phyloP scores from a whole-genome alignment of 2,329 filamentous ascomycete genomes.

The Diaporthe citrichinensis region DNA sequence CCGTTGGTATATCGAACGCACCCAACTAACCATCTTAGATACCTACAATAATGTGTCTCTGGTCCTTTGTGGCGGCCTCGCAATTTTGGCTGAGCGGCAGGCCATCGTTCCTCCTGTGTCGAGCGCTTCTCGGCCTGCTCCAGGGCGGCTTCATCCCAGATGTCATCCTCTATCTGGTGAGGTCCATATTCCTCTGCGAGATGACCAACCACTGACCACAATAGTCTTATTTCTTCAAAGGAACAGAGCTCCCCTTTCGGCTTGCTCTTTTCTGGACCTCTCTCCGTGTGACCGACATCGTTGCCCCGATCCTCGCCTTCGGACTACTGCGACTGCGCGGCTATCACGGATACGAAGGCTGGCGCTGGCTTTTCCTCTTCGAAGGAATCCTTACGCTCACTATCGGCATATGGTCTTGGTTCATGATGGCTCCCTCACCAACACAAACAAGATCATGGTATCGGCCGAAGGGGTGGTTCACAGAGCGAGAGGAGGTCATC shows the following conservation, averaged over 20 bases:
- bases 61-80: conserved; percentile 51
- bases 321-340: conserved; percentile 53
- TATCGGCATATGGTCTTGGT: conserved; percentile 59
- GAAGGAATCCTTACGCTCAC: conserved; percentile 64
- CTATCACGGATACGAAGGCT: conserved; percentile 50
- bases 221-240: conserved; percentile 52
- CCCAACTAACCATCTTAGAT: conserved; percentile 41
- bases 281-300: conserved; percentile 49
- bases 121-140: conserved; percentile 51
- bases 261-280: conserved; percentile 53
- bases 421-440: conserved; percentile 61
- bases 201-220: neutral
- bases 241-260: conserved; percentile 51
- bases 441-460: conserved; percentile 61
- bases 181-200: no score
- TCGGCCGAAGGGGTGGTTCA: conserved; percentile 67
- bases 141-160: conserved; percentile 55
- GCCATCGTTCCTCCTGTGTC: conserved; percentile 49
- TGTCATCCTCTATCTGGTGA: conserved; percentile 50
- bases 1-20: rapidly evolving
- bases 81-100: conserved; percentile 50
- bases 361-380: conserved; percentile 65
- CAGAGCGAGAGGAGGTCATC: conserved; percentile 64
- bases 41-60: conserved; percentile 53
- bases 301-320: conserved; percentile 52